A percentile compares a stretch with the other conserved stretches of the same genome.
phyloP scores from a whole-genome alignment of 2,329 filamentous ascomycete species.

The Colletotrichum sp. region DNA sequence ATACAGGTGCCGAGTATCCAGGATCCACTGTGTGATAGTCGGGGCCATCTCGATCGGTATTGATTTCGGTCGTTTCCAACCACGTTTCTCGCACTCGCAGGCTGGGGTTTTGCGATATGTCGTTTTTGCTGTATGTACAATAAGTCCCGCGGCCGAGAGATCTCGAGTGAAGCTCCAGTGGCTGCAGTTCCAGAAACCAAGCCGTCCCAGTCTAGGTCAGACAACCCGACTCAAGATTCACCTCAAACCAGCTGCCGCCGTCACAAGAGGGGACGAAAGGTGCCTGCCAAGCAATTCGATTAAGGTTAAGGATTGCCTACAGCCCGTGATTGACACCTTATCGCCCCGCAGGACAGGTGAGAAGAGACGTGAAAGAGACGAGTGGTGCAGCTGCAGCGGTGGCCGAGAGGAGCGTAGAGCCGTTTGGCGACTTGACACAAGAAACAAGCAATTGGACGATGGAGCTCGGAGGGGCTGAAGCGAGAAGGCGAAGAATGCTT shows the following conservation, averaged over 20 bases:
- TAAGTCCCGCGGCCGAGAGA: neutral
- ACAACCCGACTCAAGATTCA: neutral
- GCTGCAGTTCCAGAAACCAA: neutral
- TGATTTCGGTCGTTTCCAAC: slow-evolving; percentile 2
- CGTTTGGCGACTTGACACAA: neutral
- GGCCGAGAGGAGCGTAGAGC: neutral
- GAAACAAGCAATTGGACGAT: slow-evolving; percentile 7
- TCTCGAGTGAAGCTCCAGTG: neutral
- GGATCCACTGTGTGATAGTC: slow-evolving; percentile 62
- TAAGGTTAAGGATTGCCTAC: neutral
- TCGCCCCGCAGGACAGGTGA: neutral
- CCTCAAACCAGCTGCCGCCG: neutral
- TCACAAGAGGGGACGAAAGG: neutral
- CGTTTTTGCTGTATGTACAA: neutral
- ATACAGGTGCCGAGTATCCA: slow-evolving; percentile 66
- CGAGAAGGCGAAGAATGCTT: neutral
- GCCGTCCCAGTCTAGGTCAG: neutral
- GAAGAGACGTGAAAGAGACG: neutral
- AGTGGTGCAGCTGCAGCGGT: neutral
- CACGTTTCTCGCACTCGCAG: neutral
- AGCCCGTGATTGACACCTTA: neutral
- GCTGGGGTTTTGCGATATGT: neutral
- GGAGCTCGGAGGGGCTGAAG: neutral
- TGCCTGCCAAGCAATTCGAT: slow-evolving; percentile 3
- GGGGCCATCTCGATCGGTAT: slow-evolving; percentile 25